Conservation (phyloP, 108 stramenopile species). For the Cyclostephanos invisitatus region DNA sequence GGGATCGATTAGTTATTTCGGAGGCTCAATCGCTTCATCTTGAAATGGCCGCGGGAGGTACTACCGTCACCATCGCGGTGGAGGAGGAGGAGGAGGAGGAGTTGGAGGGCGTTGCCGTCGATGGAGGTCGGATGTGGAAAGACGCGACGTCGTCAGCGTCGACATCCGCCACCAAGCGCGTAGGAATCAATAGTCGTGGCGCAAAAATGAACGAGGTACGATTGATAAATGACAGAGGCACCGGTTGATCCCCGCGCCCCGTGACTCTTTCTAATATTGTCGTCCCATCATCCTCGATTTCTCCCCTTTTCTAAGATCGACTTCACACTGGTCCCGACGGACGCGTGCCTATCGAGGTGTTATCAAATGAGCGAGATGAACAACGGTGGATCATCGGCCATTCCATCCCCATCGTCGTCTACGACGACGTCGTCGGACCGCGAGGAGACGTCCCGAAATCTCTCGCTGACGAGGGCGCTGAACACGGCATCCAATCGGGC, state of each 20-base stretch:
- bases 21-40: neutral
- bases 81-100: neutral
- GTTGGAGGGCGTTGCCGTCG: neutral
- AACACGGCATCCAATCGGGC: conserved; percentile 88
- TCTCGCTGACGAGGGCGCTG: conserved; percentile 72
- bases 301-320: conserved; percentile 77
- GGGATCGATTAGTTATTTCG: neutral
- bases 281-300: conserved; percentile 22
- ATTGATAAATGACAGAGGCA: neutral
- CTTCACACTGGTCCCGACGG: conserved; percentile 83
- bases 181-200: conserved; percentile 47
- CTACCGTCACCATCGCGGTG: neutral
- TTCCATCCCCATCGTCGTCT: neutral
- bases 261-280: neutral
- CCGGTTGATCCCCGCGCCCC: neutral
- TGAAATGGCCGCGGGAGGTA: neutral
- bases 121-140: neutral
- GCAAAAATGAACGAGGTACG: conserved; percentile 50
- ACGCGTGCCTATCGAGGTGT: conserved; percentile 75
- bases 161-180: conserved; percentile 29
- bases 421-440: conserved; percentile 6
- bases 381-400: conserved; percentile 11
- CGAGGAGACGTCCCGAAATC: conserved; percentile 37
- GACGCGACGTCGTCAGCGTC: conserved; percentile 12
- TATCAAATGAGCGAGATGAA: conserved; percentile 37